Percentiles rank a stretch among this genome's conserved stretches.
These are phyloP conservation scores for Nelumbo lutea DNA, from an alignment of 164 flowering plant genomes.

Conservation along the genomic window DNA sequence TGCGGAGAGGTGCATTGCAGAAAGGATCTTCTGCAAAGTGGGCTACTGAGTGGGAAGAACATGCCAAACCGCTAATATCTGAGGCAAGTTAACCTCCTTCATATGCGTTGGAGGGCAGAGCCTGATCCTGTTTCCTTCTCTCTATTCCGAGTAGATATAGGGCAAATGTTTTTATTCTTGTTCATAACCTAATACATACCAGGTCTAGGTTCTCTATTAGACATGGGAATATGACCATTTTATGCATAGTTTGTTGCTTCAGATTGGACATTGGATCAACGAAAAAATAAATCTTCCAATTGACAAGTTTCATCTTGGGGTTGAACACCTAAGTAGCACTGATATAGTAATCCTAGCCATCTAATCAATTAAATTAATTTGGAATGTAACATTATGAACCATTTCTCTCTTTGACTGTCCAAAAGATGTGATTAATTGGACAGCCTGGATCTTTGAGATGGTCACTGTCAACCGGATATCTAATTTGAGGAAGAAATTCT, in stretches of 20 bases:
- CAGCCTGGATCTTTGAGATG: background rate
- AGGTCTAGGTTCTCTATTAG: no score
- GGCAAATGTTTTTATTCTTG: no score
- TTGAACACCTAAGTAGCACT: background rate
- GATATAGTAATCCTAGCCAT: background rate
- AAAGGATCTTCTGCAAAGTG: conserved; percentile 60
- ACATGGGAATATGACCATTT: no score
- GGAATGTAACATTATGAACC: background rate
- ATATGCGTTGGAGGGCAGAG: background rate
- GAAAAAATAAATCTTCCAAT: background rate
- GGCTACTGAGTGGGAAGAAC: conserved; percentile 83
- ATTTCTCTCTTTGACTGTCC: background rate
- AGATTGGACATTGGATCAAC: background rate
- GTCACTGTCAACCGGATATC: background rate
- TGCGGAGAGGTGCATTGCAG: conserved; percentile 55
- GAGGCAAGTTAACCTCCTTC: conserved; percentile 39
- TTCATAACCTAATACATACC: no score
- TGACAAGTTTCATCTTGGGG: background rate
- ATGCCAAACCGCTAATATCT: conserved; percentile 72
- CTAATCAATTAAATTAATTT: background rate
- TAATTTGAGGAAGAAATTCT: background rate
- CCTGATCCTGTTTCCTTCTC: background rate
- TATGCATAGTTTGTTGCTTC: background rate
- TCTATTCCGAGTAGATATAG: background rate
- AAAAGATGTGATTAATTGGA: background rate